Evolutionary conservation across 352 stramenopile genomes (phyloP).

Genomic region (Globisporangium okanoganense): DNA sequence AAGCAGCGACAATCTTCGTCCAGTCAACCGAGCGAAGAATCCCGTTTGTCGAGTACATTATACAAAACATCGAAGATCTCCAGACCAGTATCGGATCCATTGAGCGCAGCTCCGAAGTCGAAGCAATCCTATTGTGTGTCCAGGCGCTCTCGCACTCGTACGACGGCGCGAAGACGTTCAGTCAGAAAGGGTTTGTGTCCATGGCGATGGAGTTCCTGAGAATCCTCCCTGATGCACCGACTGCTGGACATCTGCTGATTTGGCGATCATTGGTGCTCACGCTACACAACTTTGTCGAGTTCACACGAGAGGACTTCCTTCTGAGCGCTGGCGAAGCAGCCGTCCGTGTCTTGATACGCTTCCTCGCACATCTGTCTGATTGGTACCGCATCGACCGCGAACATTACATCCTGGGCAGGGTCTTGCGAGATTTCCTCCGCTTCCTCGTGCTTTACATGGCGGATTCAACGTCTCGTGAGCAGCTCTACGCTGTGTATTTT

Average conservation of each 20-base stretch:
- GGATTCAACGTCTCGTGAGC: not conserved
- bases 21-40: not conserved
- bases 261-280: constrained; percentile 13
- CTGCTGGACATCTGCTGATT: not conserved
- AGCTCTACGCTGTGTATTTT: not conserved
- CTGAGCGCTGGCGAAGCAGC: not conserved
- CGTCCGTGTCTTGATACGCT: constrained; percentile 2
- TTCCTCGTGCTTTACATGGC: constrained; percentile 10
- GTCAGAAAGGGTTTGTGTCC: constrained; percentile 6
- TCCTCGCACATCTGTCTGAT: constrained; percentile 4
- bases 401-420: constrained; percentile 3
- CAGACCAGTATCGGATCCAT: not conserved
- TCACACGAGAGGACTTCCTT: not conserved
- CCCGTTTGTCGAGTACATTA: constrained; percentile 8
- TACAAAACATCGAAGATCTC: constrained; percentile 5
- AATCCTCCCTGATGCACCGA: not conserved
- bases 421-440: constrained; percentile 9
- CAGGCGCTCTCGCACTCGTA: constrained; percentile 15
- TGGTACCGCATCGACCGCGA: constrained; percentile 5
- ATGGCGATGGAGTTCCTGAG: constrained; percentile 7
- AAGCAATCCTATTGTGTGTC: constrained; percentile 16
- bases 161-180: constrained; percentile 10
- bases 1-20: constrained; percentile 1
- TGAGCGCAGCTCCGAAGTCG: constrained; percentile 7
- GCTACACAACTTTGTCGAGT: constrained; percentile 10